These are phyloP conservation scores for Chlamydomonas schloesseri DNA, from an alignment of 139 green algal species.

Conservation along the genomic window DNA sequence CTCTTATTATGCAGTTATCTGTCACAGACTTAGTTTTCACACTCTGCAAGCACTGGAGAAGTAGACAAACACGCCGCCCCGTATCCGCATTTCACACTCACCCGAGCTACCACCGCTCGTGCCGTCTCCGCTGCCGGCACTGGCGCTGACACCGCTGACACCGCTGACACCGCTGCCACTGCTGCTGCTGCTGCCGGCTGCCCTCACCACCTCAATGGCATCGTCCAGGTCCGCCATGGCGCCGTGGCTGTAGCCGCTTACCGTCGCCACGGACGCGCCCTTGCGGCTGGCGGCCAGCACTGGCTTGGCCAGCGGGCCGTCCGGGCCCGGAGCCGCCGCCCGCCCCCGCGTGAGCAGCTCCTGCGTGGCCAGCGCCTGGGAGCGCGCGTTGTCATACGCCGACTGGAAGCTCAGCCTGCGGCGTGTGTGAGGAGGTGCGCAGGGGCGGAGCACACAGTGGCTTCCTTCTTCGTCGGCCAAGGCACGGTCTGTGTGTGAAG, in stretches of 20 bases:
- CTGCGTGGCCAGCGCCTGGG: neutral
- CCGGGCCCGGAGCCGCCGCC: neutral
- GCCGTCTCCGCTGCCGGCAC: neutral
- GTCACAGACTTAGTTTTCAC: neutral
- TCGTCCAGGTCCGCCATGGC: neutral
- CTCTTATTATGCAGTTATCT: too few relatives aligned
- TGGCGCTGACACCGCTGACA: too few relatives aligned
- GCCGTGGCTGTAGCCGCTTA: neutral
- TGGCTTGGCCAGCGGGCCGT: neutral
- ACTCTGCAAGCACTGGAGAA: too few relatives aligned
- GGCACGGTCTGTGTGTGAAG: neutral
- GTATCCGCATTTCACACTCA: neutral
- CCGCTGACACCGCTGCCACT: neutral
- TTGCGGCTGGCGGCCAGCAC: neutral
- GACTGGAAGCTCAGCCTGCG: constrained; percentile 15
- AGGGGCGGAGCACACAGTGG: neutral
- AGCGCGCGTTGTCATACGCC: neutral
- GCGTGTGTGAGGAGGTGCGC: neutral
- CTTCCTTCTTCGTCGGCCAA: too few relatives aligned
- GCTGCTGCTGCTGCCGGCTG: neutral
- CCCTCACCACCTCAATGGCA: too few relatives aligned
- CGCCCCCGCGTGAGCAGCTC: neutral
- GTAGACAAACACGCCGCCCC: too few relatives aligned
- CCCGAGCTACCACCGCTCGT: neutral
- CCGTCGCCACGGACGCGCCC: neutral